phyloP scores from a whole-genome alignment of 192 early-diverging fungal species.

The Coemansia sp. region DNA sequence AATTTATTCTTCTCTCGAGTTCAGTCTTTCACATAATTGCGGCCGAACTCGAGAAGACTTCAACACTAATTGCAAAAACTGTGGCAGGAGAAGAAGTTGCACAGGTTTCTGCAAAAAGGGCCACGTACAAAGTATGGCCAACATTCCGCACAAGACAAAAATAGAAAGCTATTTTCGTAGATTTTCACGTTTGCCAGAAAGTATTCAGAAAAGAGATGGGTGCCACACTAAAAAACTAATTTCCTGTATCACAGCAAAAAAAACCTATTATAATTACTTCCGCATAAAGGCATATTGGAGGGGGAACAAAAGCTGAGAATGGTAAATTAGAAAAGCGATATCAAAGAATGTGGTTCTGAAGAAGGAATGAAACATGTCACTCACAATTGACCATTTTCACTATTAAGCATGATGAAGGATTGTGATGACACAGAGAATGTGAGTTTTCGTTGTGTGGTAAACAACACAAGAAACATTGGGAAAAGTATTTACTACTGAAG shows the following conservation, averaged over 20 bases:
- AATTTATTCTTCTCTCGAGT: not conserved
- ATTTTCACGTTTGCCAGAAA: not conserved
- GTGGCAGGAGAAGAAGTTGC: not conserved
- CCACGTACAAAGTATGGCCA: not conserved
- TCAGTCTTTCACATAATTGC: not conserved
- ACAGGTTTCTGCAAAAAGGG: not conserved
- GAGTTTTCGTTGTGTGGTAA: too few species aligned
- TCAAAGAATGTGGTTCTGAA: not conserved
- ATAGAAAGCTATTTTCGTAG: not conserved
- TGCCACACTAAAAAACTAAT: not conserved
- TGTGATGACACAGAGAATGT: too few species aligned
- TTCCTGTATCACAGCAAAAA: not conserved
- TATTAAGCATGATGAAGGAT: too few species aligned
- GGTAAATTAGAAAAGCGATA: not conserved
- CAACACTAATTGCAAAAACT: not conserved
- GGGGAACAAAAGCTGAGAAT: too few species aligned
- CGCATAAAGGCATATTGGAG: not conserved
- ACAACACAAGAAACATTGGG: too few species aligned
- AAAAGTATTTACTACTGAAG: too few species aligned
- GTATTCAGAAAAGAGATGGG: not conserved
- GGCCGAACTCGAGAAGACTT: not conserved
- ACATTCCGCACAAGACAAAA: not conserved
- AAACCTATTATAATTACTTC: too few species aligned
- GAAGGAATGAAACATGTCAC: too few species aligned
- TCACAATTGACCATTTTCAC: too few species aligned